Conservation (phyloP, 805 yeast genomes). For the Yarrowia deformans region DNA sequence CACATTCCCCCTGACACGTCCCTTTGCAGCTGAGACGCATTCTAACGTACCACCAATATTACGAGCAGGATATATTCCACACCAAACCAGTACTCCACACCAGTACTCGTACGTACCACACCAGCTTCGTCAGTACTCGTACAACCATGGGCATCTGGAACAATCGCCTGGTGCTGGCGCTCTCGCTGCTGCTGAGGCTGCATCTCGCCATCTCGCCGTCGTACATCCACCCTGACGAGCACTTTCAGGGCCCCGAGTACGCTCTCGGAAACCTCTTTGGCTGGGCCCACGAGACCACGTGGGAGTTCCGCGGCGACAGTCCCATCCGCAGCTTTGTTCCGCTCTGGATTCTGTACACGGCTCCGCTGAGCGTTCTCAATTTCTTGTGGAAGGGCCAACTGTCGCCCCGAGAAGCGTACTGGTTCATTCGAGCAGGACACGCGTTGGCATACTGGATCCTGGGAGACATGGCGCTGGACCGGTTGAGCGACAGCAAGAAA, state of each 20-base stretch:
- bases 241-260: constrained; percentile 87
- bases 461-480: constrained; percentile 55
- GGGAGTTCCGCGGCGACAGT: constrained; percentile 73
- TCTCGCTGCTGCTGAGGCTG: constrained; percentile 16
- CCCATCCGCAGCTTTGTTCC: constrained; percentile 80
- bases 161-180: constrained; percentile 18
- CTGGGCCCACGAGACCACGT: constrained; percentile 64
- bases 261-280: constrained; percentile 51
- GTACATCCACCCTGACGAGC: constrained; percentile 98
- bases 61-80: too few species aligned
- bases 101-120: too few species aligned
- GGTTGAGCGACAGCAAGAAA: constrained; percentile 58
- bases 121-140: too few species aligned
- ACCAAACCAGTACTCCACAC: too few species aligned
- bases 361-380: constrained; percentile 61
- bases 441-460: constrained; percentile 52
- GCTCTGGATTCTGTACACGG: constrained; percentile 67
- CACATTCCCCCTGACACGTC: constrained; percentile 7
- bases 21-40: constrained; percentile 31
- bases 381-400: constrained; percentile 47
- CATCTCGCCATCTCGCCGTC: constrained; percentile 72
- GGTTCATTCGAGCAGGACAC: constrained; percentile 59
- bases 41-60: background rate
- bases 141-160: too few species aligned
- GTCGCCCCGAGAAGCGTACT: constrained; percentile 62